phyloP scores from a whole-genome alignment of 192 early-diverging fungal genomes.

The Coemansia sp. region DNA sequence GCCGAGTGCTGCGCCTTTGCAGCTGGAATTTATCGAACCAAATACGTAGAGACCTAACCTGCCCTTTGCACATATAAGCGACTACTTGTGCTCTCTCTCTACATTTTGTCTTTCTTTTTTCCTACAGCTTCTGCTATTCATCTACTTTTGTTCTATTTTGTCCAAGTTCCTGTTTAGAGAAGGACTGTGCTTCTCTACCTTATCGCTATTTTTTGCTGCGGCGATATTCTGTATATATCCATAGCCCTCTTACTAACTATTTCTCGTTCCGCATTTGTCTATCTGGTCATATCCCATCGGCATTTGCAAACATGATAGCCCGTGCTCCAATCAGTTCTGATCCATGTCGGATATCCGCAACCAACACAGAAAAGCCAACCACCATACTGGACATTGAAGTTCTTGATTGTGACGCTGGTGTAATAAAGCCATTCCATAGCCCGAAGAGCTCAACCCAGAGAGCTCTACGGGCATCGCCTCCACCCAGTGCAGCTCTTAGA shows the following conservation, averaged over 20 bases:
- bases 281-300: not conserved
- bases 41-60: not conserved
- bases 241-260: not conserved
- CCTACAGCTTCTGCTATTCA: not conserved
- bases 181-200: not conserved
- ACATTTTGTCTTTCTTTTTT: not conserved
- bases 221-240: not conserved
- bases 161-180: not conserved
- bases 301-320: not conserved
- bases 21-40: constrained; percentile 19
- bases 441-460: constrained; percentile 8
- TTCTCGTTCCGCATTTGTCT: not conserved
- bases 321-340: not conserved
- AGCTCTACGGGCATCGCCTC: constrained; percentile 3
- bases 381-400: not conserved
- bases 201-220: not conserved
- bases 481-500: not conserved
- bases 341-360: not conserved
- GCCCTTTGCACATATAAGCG: not conserved
- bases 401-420: constrained; percentile 8
- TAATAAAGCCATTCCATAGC: constrained; percentile 39
- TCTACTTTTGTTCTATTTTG: constrained; percentile 4
- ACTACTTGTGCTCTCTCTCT: not conserved
- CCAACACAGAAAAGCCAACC: not conserved
- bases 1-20: constrained; percentile 8